phyloP scores from a whole-genome alignment of 2,329 filamentous ascomycete genomes.

The Aspergillus novofumigatus region DNA sequence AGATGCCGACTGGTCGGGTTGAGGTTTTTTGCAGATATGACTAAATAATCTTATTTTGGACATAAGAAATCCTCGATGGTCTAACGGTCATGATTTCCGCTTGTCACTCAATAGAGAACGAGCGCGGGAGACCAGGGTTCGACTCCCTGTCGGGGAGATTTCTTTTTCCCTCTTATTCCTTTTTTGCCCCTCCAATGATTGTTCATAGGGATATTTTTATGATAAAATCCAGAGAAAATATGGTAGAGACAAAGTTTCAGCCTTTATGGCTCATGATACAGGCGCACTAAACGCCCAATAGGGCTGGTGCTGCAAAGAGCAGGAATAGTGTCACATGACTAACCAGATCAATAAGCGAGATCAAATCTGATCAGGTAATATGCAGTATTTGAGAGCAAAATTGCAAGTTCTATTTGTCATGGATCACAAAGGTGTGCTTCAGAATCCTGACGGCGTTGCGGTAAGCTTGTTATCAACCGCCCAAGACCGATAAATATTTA shows the following conservation, averaged over 20 bases:
- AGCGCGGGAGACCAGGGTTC: neutral
- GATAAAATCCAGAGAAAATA: neutral
- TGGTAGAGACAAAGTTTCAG: neutral
- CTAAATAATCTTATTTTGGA: rapidly evolving
- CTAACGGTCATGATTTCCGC: neutral
- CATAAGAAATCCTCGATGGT: neutral
- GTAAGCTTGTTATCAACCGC: neutral
- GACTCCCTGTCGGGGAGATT: neutral
- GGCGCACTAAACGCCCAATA: neutral
- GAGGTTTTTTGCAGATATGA: neutral
- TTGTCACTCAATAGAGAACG: neutral
- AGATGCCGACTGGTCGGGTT: too few relatives aligned
- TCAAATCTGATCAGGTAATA: neutral
- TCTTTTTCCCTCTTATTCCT: neutral
- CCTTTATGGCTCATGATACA: neutral
- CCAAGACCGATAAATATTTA: neutral
- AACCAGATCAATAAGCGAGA: neutral
- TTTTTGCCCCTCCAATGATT: neutral
- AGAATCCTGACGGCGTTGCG: neutral
- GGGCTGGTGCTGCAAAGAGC: neutral
- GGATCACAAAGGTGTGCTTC: neutral
- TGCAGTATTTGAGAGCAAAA: neutral
- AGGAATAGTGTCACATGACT: neutral
- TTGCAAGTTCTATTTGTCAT: neutral
- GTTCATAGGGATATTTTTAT: neutral